A percentile compares a stretch with the other conserved stretches of the same genome.
Evolutionary conservation across 2,329 filamentous ascomycete species (phyloP).

Genomic region (Verticillium klebahnii): DNA sequence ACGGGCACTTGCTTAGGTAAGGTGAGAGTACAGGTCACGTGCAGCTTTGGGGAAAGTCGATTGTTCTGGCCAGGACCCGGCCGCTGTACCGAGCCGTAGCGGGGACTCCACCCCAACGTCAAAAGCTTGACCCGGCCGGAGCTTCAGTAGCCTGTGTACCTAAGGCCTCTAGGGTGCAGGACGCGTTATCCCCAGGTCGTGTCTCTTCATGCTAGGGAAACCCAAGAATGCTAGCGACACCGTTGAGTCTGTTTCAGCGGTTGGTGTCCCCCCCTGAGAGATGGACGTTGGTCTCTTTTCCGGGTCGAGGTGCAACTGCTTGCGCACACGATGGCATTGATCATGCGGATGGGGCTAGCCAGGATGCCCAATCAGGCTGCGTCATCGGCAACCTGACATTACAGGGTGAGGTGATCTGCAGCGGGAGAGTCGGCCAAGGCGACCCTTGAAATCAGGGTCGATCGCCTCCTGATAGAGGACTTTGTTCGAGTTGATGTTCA

Average conservation of each 20-base stretch:
- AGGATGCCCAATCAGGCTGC: neutral
- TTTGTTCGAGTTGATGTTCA: neutral
- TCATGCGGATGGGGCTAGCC: neutral
- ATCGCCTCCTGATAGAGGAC: neutral
- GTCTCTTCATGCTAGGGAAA: neutral
- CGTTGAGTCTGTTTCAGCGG: neutral
- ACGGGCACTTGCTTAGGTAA: neutral
- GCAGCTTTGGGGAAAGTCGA: neutral
- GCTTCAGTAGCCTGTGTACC: neutral
- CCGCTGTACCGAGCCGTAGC: neutral
- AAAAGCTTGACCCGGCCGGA: neutral
- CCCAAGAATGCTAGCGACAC: neutral
- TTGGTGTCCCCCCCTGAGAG: neutral
- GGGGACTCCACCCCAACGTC: neutral
- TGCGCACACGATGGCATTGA: neutral
- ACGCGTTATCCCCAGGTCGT: neutral
- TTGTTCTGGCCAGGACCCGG: neutral
- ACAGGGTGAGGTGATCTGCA: neutral
- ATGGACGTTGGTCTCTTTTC: neutral
- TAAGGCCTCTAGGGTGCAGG: neutral
- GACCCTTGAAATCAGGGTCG: neutral
- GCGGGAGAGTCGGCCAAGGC: neutral
- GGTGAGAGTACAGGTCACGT: neutral
- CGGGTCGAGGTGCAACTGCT: neutral
- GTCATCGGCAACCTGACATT: neutral